Base-by-base conservation (phyloP, 345 rosid genomes). In the Rhodomyrtus tomentosa region DNA sequence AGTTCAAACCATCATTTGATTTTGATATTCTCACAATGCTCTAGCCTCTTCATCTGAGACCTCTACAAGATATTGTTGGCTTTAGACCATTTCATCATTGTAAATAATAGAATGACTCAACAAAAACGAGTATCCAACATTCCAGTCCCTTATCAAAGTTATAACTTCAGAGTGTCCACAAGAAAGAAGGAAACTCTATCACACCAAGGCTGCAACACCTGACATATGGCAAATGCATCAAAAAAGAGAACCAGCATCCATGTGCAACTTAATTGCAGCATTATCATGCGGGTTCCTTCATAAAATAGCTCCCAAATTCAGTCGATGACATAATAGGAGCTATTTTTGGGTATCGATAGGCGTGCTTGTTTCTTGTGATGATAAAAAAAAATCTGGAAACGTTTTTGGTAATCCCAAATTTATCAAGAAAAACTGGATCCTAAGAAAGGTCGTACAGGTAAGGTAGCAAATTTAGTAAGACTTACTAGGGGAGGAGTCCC, bases 401-500 rank as follows among this genome's bases (percentile, higher is more conserved):
- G 42, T 16, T 16, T 16, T 62, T 62, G 4, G 42, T 12, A 81
- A 81, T 2, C 54, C 82, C 82, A 62, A 62, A 62, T 32, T 16
- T 32, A 62, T 62, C 24, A 9, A 62, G 74, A 29, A 16, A 36
- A 29, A 62, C 74, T 20, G 3, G 5, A 81, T 53, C 42, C 15
- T 32, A 32, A 38, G 74, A 62, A 62, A 62, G 74, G 74, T 36
- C 49, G 27, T 81, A 24, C 79, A 85, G 73, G 42, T 32, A 42
- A 62, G 42, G 11, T 62, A 62, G 32, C 74, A 59, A 59, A 29
- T 29, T 29, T 29, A 27, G 74, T 29, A 59, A 59, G 42, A 93
- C 99, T 93, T 93, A 96, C 99, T 88, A 96, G 98, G 82, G 99
- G 95, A 89, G 99, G 99, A 84, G 99, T 95, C 90, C 99, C 98